Percentiles rank a stretch among this genome's conserved stretches.
Conservation (phyloP, 208 protist genomes). For the Wallacemonas sp. region DNA sequence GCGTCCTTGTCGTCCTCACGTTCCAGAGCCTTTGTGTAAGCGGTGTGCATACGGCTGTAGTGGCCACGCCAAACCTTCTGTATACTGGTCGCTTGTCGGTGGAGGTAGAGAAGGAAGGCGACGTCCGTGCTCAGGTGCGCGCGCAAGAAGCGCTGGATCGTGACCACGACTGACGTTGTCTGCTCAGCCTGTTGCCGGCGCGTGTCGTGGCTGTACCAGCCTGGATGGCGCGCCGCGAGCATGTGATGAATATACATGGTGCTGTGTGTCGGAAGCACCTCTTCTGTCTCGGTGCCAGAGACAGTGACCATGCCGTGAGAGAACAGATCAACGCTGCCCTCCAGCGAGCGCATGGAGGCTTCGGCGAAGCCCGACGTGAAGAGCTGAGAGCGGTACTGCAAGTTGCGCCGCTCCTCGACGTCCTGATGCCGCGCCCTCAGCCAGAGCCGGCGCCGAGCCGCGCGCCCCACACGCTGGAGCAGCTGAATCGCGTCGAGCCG, state of each 20-base stretch:
- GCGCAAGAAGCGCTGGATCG: constrained; percentile 33
- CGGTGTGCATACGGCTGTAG: background rate
- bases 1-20: no score
- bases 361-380: constrained; percentile 2
- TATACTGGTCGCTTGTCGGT: constrained; percentile 34
- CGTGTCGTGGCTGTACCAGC: constrained; percentile 29
- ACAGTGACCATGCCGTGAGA: background rate
- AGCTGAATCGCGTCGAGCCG: constrained; percentile 35
- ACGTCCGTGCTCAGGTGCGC: constrained; percentile 22
- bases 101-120: constrained; percentile 21
- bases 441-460: constrained; percentile 33
- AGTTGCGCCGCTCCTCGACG: constrained; percentile 6
- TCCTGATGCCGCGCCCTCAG: constrained; percentile 15
- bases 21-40: background rate
- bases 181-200: constrained; percentile 5
- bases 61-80: constrained; percentile 29
- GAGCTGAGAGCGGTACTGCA: constrained; percentile 23
- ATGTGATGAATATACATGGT: constrained; percentile 20
- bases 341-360: background rate
- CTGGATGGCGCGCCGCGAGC: constrained; percentile 30
- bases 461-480: constrained; percentile 56
- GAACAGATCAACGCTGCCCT: constrained; percentile 1
- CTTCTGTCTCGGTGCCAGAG: constrained; percentile 9
- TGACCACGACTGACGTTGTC: constrained; percentile 14
- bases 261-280: constrained; percentile 10